Percentiles rank a stretch among this genome's conserved stretches.
phyloP scores from a whole-genome alignment of 2,329 filamentous ascomycete genomes.

The Dendrostoma leiphaemia region DNA sequence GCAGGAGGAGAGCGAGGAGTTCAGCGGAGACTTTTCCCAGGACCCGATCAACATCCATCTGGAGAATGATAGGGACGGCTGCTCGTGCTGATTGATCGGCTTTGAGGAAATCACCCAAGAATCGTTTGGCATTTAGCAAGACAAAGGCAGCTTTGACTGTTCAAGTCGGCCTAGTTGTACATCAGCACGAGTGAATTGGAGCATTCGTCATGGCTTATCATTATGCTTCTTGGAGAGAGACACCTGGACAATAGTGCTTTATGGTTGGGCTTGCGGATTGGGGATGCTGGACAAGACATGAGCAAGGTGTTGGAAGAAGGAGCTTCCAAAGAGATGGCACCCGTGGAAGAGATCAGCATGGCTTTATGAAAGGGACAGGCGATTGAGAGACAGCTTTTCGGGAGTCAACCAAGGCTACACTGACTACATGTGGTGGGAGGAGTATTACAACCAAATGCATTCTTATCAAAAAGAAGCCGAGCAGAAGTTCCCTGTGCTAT shows the following conservation, averaged over 20 bases:
- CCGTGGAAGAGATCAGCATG: not conserved
- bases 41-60: constrained; percentile 98
- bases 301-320: not conserved
- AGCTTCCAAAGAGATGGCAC: not conserved
- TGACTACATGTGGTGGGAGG: not conserved
- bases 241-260: no score
- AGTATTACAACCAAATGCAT: not conserved
- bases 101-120: not conserved
- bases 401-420: not conserved
- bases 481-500: no score
- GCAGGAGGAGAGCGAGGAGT: constrained; percentile 97
- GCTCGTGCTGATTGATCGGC: constrained; percentile 68
- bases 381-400: not conserved
- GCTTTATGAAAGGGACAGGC: not conserved
- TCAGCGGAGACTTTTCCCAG: constrained; percentile 85
- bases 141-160: not conserved
- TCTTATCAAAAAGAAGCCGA: not conserved
- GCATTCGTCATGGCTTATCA: no score
- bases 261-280: not conserved
- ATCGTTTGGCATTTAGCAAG: no score
- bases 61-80: constrained; percentile 88
- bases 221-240: no score
- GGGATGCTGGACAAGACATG: no score
- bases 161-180: no score
- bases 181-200: no score